Conservation (phyloP, 306 rosid species). For the Malus sylvestris region DNA sequence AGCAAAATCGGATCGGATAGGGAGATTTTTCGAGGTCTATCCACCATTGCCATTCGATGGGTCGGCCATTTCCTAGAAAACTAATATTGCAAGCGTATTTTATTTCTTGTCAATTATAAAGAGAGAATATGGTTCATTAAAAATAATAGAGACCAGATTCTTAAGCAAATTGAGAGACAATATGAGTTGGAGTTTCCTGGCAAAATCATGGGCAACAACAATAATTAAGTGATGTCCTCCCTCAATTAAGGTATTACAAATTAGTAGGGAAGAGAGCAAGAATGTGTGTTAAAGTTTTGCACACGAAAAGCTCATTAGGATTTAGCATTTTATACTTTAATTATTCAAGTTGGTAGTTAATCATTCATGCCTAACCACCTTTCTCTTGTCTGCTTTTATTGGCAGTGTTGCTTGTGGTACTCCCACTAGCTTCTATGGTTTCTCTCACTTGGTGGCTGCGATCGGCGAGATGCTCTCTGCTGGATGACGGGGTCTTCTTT, state of each 20-base stretch:
- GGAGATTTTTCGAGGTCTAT: too few relatives aligned
- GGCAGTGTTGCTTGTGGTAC: too few relatives aligned
- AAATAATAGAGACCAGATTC: not conserved
- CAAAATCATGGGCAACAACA: not conserved
- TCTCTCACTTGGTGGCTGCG: too few relatives aligned
- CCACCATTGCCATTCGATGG: too few relatives aligned
- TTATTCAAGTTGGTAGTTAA: not conserved
- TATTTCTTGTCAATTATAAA: not conserved
- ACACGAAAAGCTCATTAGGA: not conserved
- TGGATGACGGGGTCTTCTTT: too few relatives aligned
- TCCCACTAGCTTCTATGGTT: too few relatives aligned
- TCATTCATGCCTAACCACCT: not conserved
- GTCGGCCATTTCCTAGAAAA: not conserved
- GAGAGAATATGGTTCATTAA: conserved; percentile 12
- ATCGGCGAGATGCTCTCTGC: too few relatives aligned
- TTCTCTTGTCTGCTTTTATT: not conserved
- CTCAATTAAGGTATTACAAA: not conserved
- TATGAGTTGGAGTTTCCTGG: not conserved
- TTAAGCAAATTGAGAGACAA: not conserved
- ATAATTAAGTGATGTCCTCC: not conserved
- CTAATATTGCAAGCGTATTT: not conserved
- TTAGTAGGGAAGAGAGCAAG: not conserved
- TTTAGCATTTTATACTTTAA: not conserved
- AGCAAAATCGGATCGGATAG: too few relatives aligned
- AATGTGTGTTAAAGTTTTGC: not conserved